Evolutionary conservation across 2,329 filamentous ascomycete species (phyloP), one percentile per base, ranked within the genome.

Genomic region (Clarireedia paspali): DNA sequence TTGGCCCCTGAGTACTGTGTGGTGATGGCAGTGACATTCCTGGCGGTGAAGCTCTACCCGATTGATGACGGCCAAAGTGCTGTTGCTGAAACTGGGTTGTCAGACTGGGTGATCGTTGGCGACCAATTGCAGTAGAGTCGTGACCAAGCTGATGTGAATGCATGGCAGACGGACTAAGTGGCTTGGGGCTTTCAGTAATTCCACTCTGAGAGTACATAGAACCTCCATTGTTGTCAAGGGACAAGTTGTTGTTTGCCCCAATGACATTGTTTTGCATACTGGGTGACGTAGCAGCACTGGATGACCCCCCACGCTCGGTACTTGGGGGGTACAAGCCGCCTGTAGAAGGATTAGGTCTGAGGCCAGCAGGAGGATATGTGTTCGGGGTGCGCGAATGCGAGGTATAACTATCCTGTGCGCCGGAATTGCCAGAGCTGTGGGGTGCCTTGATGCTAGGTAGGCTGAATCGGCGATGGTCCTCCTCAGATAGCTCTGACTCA

Each of bases 151-250:
- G 73, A 56, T 79, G 75, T 20, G 72, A 67, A 59, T 77, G 74
- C 60, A 75, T 73, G 56, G 76, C 66, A 15, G 59, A 75, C 17
- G 87, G 87, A 58, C 85, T 91, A 42, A 95, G 75, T 4, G 91
- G 87, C 67, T 91, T 95, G 0, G 91, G 90, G 62, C 89, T 95
- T 70, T 96, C 90, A 3, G 88, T 94, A 75, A 95, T 88, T 53
- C 73, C 72, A 53, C 81, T 80, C 61, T 90, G 84, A 7, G 83
- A 80, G 68, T 89, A 95, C 61, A 91, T 79, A 17, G 75, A 62
- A 60, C 63, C 59, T 65, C 71, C 55, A 50, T 73, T 73, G 44
- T 73, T 71, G 52, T 72, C 72, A 27, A 77, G 67, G 3, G 77
- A 76, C 36, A 78, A 71, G 64, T 75, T 80, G 10, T 77, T 74